Conservation (phyloP, 768 basidiomycete genomes). For the Kwoniella botswanensis region DNA sequence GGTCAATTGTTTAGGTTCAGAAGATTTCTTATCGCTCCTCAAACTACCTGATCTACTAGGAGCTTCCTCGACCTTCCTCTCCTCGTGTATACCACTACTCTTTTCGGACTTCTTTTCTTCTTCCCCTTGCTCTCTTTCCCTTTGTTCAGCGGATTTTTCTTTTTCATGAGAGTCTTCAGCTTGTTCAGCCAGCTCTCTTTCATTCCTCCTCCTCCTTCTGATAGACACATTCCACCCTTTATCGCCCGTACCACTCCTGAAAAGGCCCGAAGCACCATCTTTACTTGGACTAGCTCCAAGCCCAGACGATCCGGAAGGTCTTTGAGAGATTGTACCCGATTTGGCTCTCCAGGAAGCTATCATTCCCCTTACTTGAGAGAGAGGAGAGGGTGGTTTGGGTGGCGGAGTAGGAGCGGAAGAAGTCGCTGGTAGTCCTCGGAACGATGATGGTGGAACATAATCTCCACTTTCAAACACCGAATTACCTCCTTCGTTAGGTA, state of each 20-base stretch:
- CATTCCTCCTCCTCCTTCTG: slow-evolving; percentile 34
- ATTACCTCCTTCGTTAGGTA: not conserved
- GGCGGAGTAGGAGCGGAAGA: slow-evolving; percentile 22
- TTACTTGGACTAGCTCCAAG: slow-evolving; percentile 4
- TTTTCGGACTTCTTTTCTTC: not conserved
- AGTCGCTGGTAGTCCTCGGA: slow-evolving; percentile 10
- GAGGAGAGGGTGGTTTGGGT: slow-evolving; percentile 37
- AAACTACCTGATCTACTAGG: slow-evolving; percentile 23
- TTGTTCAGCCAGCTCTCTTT: slow-evolving; percentile 34
- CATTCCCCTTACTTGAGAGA: slow-evolving; percentile 39
- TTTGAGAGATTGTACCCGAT: slow-evolving; percentile 40
- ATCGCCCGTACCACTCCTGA: slow-evolving; percentile 24
- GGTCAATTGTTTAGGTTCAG: slow-evolving; percentile 23
- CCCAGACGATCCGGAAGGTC: slow-evolving; percentile 27
- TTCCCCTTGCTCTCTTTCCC: not conserved
- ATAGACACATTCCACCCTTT: slow-evolving; percentile 52
- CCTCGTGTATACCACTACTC: not conserved
- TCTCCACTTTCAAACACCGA: not conserved
- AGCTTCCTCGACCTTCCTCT: not conserved
- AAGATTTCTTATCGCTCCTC: slow-evolving; percentile 17
- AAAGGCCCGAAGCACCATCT: slow-evolving; percentile 19
- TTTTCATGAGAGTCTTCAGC: slow-evolving; percentile 24
- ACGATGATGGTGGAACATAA: slow-evolving; percentile 19
- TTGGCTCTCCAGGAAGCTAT: slow-evolving; percentile 47
- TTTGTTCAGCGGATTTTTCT: not conserved